Base-by-base conservation (phyloP, 768 basidiomycete genomes). In the Mycena sanguinolenta region DNA sequence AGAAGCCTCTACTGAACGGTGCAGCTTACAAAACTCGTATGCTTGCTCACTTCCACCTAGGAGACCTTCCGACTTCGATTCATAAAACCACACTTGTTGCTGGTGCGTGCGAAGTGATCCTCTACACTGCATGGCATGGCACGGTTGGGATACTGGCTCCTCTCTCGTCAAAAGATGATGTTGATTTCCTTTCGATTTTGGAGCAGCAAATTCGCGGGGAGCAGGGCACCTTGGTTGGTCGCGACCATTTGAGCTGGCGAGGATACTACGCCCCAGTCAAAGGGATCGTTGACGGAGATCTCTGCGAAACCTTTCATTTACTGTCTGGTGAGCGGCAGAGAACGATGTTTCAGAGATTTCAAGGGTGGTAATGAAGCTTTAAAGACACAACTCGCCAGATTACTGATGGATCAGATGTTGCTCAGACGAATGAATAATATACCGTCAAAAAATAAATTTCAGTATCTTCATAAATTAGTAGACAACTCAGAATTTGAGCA, bases 181-280 rank as follows among this genome's bases (percentile, higher is more conserved):
- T 98, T 46, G 97, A 99, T 76, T 97, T 99, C 78, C 96, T 99
- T 79, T 93, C 94, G 59, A 96, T 94, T 21, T 84, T 97, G 70
- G 96, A 97, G 80, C 94, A 95, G 81, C 96, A 96, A 80, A 91
- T 96, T 89, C 90, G 96, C 59, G 91, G 93, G n/a, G 95, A 96
- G 78, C 92, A 95, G 78, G 80, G 88, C 72, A 95, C 92, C 73
- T 79, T 97, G 34, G 90, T 97, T 36, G 97, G 97, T 4, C 87
- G 97, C 58, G 98, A 99, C 78, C 97, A 99, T 77, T 86, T 99
- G 34, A 89, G 93, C 38, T 99, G 96, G 91, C 89, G 97, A 73
- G 95, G 96, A 14, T 98, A 98, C 79, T 98, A 98, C 79, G 91
- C 90, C 2, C 97, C 98, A 0, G 95, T 98, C 63, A 99, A 97